Evolutionary conservation across 2,329 filamentous ascomycete genomes (phyloP), one percentile per base, ranked within the genome.

Genomic region (Arachnomyces sp.): DNA sequence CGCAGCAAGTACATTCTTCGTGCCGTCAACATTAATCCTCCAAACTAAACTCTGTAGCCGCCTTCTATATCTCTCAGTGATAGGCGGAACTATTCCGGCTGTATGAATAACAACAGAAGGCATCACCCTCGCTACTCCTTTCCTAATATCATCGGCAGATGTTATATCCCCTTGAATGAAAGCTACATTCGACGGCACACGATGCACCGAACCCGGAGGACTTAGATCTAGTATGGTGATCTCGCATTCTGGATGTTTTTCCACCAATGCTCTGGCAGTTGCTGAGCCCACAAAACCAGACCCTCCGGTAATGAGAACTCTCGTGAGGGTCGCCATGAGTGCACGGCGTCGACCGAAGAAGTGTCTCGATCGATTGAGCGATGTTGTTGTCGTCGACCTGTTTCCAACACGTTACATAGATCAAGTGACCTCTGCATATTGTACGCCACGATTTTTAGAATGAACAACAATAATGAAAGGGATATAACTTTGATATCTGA

Each of bases 31-130:
- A 53, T 79, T 80, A 44, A 74, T 58, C 14, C 56, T 59, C 48
- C 68, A 72, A 17, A 75, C 66, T 14, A 57, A 54, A n/a, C 38
- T 48, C 44, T 65, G 56, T 21, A 63, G 39, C 33, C 52, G 51
- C 38, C 64, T 53, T 13, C 50, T 46, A 46, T 62, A 66, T 33
- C 62, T 56, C 44, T 66, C 61, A 31, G 53, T 52, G 28, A 65
- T 47, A 28, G 40, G 47, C 37, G 65, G 69, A n/a, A 58, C 71
- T 28, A 67, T 54, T 5, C 63, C 74, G 3, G 74, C 76, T 1
- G 72, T 69, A 41, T 80, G 75, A 8, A 78, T 59, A 7, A 79
- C 66, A 7, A 74, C 56, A 41, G 70, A 59, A 2, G 74, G 74
- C 17, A 53, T 57, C 7, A 61, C 58, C 38, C 60, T 49, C 9